A percentile compares a stretch with the other conserved stretches of the same genome.
Evolutionary conservation across 2,329 filamentous ascomycete species (phyloP).

Genomic region (Anthostomella pinea): DNA sequence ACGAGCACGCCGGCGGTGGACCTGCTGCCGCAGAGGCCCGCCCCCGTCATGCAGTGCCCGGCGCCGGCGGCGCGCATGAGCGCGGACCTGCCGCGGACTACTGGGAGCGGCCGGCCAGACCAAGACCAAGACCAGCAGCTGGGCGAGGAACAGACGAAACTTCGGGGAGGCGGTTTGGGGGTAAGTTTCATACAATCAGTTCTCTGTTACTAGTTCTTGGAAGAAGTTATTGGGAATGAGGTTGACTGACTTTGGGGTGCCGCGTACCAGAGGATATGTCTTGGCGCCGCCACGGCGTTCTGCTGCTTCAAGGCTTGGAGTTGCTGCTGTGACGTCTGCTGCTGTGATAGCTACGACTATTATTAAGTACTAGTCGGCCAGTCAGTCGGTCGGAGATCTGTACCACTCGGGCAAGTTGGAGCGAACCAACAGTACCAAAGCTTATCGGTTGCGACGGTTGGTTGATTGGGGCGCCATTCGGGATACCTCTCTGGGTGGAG

Average conservation of each 20-base stretch:
- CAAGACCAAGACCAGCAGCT: not conserved
- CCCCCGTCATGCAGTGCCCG: not conserved
- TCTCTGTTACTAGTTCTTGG: not conserved
- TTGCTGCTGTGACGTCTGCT: not conserved
- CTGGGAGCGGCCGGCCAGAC: not conserved
- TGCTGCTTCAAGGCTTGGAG: not conserved
- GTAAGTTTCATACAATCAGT: not conserved
- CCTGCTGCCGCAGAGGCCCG: not conserved
- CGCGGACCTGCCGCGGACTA: not conserved
- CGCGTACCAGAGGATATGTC: not conserved
- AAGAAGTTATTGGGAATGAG: not conserved
- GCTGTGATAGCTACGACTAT: not conserved
- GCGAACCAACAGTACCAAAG: too few species aligned
- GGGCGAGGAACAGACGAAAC: not conserved
- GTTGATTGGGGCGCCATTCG: too few species aligned
- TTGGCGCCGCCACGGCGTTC: not conserved
- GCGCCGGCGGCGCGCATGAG: not conserved
- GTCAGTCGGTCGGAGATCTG: too few species aligned
- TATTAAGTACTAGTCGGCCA: too few species aligned
- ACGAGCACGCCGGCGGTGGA: not conserved
- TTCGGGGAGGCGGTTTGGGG: not conserved
- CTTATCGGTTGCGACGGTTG: too few species aligned
- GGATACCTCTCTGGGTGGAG: too few species aligned
- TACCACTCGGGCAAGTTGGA: too few species aligned
- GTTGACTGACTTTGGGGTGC: not conserved